Evolutionary conservation across 768 basidiomycete species (phyloP).

Genomic region (Pleurotus platypus): DNA sequence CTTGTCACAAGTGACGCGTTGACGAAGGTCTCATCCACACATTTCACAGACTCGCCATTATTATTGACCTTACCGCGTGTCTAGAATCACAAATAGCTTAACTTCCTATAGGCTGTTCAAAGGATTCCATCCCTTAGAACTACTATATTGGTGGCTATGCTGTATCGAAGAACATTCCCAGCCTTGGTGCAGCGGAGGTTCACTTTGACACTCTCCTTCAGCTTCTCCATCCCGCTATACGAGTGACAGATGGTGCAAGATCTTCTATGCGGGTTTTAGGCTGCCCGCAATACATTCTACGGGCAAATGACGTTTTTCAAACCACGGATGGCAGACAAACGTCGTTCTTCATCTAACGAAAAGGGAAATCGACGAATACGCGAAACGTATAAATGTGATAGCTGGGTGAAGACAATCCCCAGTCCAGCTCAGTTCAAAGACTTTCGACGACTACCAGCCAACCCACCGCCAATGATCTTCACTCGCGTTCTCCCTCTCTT

Average conservation of each 20-base stretch:
- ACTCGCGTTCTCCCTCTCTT: constrained; percentile 1
- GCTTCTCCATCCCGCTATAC: background rate
- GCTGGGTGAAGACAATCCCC: background rate
- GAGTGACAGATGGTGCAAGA: background rate
- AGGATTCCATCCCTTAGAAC: no score
- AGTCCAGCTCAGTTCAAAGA: background rate
- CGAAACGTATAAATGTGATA: background rate
- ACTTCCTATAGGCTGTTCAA: no score
- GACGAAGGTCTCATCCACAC: no score
- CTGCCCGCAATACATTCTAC: background rate
- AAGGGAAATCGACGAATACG: background rate
- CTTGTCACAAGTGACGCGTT: no score
- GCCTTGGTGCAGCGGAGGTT: no score
- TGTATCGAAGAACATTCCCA: no score
- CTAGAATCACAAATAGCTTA: no score
- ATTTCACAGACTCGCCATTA: no score
- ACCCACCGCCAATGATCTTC: background rate
- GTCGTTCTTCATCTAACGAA: background rate
- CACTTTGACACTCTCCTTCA: no score
- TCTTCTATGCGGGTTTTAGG: background rate
- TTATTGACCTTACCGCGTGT: no score
- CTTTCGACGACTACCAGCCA: background rate
- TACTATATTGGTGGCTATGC: no score
- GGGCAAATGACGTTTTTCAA: background rate
- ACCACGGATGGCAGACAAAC: background rate